A percentile compares a stretch with the other conserved stretches of the same genome.
These are phyloP conservation scores for Wickerhamomyces subpelliculosus DNA, from an alignment of 805 yeast species.

Conservation along the genomic window DNA sequence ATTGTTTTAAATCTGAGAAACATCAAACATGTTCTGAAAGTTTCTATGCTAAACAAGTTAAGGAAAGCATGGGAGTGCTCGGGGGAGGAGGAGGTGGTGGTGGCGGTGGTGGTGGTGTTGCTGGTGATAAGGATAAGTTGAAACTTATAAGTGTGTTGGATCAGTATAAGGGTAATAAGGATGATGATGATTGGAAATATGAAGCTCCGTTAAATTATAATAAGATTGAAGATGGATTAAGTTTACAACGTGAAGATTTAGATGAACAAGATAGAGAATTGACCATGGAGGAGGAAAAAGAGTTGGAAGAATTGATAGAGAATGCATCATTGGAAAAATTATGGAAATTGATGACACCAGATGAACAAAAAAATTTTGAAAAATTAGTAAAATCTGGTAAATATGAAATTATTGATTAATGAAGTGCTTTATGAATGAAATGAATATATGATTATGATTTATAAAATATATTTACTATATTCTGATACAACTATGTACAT, in stretches of 20 bases:
- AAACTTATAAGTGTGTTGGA: constrained; percentile 2
- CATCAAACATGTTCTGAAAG: constrained; percentile 4
- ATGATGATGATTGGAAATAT: constrained; percentile 4
- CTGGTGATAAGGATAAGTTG: constrained; percentile 1
- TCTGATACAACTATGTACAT: background rate
- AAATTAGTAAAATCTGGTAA: background rate
- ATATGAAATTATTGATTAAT: background rate
- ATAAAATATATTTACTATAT: too few species aligned
- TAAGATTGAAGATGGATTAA: background rate
- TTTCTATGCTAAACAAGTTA: constrained; percentile 2
- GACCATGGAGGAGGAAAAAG: constrained; percentile 2
- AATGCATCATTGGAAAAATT: constrained; percentile 3
- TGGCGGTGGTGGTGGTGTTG: too few species aligned
- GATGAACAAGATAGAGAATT: constrained; percentile 3
- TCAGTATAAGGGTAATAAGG: constrained; percentile 1
- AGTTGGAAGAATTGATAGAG: constrained; percentile 1
- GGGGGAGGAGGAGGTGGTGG: too few species aligned
- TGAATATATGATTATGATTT: too few species aligned
- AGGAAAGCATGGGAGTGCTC: background rate
- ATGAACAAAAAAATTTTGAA: constrained; percentile 2
- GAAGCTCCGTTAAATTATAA: background rate
- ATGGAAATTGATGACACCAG: constrained; percentile 1
- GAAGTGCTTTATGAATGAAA: too few species aligned
- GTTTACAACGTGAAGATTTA: background rate
- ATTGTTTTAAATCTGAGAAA: constrained; percentile 5